Evolutionary conservation across 352 stramenopile genomes (phyloP), one percentile per base, ranked within the genome.

Genomic region (Pythium guiyangense): DNA sequence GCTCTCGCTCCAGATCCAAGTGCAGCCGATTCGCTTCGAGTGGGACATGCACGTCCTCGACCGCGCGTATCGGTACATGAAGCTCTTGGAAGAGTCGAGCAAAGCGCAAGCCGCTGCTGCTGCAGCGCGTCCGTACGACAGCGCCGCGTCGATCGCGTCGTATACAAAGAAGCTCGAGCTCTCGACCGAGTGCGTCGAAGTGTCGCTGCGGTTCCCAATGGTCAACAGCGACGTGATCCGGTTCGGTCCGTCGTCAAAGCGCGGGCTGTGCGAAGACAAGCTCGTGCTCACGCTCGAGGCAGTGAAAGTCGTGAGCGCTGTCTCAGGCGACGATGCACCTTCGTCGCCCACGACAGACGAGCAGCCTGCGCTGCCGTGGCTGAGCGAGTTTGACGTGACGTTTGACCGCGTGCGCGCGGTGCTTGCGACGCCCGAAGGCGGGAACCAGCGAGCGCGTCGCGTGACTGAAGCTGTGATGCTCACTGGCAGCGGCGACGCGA

Each of bases 11-110:
- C 73, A 80, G 53, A 67, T 92, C 42, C 86, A 89, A 43, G 66
- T 73, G 3, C 86, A 93, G 35, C 84, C 86, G 6, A 66, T 96
- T 44, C 53, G 92, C 2, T 51, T 96, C 11, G 86, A 96, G 69
- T 92, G 73, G 73, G 86, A 96, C 72, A 91, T 94, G 84, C 86
- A 92, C 63, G 62, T 96, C 39, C 65, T 96, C 22, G 79, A 94
- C 63, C 77, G 86, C 51, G 72, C 82, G 1, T 73, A 92, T 58
- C 74, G 79, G 17, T 63, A 90, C 40, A 74, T 93, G 71, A 79
- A 81, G 25, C 48, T 93, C 25, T 57, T 92, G 56, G 82, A 94
- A 65, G 76, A 89, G 43, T 73, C 73, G 0, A 22, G 61, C 63
- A 71, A 71, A 51, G 56, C 52, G 8, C 52, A 59, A n/a, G n/a